These are phyloP conservation scores for Colletotrichum ledebouriae DNA, from an alignment of 2,329 filamentous ascomycete genomes.

Conservation along the genomic window DNA sequence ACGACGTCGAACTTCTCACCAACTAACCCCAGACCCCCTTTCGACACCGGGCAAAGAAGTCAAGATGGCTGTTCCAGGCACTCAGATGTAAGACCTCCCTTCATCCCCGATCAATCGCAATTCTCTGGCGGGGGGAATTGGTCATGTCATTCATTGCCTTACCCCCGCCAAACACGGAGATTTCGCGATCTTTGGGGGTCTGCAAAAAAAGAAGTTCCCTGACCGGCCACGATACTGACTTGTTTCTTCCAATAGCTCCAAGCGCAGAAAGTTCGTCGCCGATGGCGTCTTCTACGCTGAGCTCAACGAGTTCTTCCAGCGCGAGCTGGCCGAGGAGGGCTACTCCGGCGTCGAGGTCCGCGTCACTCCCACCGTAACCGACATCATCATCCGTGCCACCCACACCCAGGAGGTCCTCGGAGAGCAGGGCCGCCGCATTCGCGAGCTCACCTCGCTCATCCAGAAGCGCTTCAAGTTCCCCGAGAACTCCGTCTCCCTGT, in stretches of 20 bases:
- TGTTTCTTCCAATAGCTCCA: conserved; percentile 71
- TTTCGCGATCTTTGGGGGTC: conserved; percentile 16
- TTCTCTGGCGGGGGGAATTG: conserved; percentile 1
- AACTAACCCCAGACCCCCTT: conserved; percentile 46
- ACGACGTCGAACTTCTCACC: conserved; percentile 54
- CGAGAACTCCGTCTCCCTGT: conserved; percentile 99
- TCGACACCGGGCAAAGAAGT: conserved; percentile 50
- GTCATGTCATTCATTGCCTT: background rate
- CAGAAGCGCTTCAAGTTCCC: conserved; percentile 99
- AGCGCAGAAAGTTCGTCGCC: conserved; percentile 94
- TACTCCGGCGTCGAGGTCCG: conserved; percentile 99
- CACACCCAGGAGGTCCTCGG: conserved; percentile 99
- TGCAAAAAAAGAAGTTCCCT: background rate
- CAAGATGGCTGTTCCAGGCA: conserved; percentile 73
- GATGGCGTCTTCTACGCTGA: conserved; percentile 99
- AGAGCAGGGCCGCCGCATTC: conserved; percentile 99
- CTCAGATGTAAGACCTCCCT: conserved; percentile 69
- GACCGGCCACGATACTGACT: conserved; percentile 32
- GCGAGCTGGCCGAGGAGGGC: conserved; percentile 99
- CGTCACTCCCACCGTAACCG: conserved; percentile 99
- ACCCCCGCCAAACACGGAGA: conserved; percentile 19
- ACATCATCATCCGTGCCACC: conserved; percentile 99
- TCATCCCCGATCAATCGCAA: conserved; percentile 20
- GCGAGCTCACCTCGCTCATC: conserved; percentile 99
- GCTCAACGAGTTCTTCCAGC: conserved; percentile 99